These are phyloP conservation scores for Teratosphaeria nubilosa DNA, from an alignment of 2,329 filamentous ascomycete species.

Conservation along the genomic window DNA sequence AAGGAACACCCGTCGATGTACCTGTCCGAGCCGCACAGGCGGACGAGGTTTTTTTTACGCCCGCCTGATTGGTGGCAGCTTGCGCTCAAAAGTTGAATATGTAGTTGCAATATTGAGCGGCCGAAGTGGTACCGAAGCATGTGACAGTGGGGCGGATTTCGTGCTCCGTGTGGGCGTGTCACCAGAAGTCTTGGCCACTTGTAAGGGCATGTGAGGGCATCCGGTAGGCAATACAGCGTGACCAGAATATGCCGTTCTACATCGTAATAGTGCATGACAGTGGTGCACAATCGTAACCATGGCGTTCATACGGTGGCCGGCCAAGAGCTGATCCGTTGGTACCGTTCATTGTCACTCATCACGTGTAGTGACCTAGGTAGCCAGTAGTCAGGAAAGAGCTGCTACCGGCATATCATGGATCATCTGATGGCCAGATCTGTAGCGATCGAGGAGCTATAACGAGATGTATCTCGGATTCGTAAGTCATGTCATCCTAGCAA, in stretches of 20 bases:
- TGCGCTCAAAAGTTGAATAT: not conserved
- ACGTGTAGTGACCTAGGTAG: not conserved
- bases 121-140: not conserved
- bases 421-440: not conserved
- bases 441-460: not conserved
- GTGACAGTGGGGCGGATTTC: not conserved
- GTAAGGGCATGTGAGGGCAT: not conserved
- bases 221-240: too few species aligned
- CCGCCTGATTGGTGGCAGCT: not conserved
- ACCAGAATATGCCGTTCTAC: not conserved
- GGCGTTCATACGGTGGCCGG: not conserved
- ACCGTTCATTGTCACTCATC: not conserved
- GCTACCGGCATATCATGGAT: not conserved
- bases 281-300: not conserved
- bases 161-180: not conserved
- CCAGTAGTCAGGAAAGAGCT: not conserved
- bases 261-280: not conserved
- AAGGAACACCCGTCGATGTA: not conserved
- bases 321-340: not conserved
- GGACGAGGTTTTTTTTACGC: not conserved
- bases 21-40: not conserved
- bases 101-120: not conserved
- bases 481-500: constrained; percentile 2
- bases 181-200: not conserved
- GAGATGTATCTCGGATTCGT: not conserved